phyloP scores from a whole-genome alignment of 345 rosid genomes.

The Rhodamnia argentea region DNA sequence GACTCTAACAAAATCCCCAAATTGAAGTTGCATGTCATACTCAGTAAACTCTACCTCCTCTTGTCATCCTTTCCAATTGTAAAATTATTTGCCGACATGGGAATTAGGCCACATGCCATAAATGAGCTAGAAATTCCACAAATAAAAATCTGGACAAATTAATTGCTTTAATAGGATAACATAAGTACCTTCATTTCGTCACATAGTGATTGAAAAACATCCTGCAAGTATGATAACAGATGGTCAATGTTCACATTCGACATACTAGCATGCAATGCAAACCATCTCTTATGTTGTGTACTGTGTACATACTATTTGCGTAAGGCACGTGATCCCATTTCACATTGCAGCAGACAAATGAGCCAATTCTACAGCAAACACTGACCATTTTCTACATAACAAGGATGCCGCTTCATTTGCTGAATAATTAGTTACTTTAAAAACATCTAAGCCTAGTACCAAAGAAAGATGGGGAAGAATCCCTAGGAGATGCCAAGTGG shows the following conservation, averaged over 20 bases:
- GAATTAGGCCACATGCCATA: neutral
- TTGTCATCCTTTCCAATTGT: neutral
- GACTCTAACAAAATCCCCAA: neutral
- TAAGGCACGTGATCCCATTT: neutral
- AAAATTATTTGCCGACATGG: neutral
- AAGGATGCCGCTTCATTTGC: neutral
- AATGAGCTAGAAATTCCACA: neutral
- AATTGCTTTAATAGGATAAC: neutral
- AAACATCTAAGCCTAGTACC: neutral
- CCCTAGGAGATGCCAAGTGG: neutral
- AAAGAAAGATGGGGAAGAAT: neutral
- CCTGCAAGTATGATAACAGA: slow-evolving; percentile 1
- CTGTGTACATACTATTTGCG: neutral
- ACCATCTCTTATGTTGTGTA: neutral
- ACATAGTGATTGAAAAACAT: slow-evolving; percentile 1
- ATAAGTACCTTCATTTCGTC: slow-evolving; percentile 5
- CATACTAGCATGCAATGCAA: neutral
- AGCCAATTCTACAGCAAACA: neutral
- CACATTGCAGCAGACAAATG: neutral
- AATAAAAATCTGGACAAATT: neutral
- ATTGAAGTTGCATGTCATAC: neutral
- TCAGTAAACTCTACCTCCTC: neutral
- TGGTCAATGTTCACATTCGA: neutral
- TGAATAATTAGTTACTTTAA: neutral
- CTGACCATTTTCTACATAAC: neutral